Percentiles rank a stretch among this genome's conserved stretches.
phyloP scores from a whole-genome alignment of 805 yeast genomes.

The Pachysolen tannophilus region DNA sequence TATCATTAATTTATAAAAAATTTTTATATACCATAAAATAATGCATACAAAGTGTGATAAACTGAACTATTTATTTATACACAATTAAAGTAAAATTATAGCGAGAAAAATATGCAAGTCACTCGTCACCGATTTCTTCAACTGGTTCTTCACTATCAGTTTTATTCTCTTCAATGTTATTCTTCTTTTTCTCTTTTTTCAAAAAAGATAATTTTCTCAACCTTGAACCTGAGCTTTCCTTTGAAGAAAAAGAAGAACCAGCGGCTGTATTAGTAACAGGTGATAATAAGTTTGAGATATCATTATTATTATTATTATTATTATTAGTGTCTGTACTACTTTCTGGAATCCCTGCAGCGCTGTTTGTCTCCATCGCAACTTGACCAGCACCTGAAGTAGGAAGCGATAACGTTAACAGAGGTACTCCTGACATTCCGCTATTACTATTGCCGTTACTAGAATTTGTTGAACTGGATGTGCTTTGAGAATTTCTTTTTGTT shows the following conservation, averaged over 20 bases:
- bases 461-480: conserved; percentile 1
- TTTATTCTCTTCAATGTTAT: background rate
- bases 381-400: no score
- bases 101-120: background rate
- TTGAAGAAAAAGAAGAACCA: background rate
- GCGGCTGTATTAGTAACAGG: background rate
- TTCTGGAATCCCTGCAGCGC: no score
- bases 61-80: no score
- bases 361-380: no score
- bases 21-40: no score
- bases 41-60: no score
- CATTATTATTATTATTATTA: background rate
- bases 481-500: conserved; percentile 4
- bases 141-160: background rate
- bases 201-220: background rate
- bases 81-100: background rate
- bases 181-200: background rate
- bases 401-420: no score
- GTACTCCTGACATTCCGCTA: no score
- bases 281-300: background rate
- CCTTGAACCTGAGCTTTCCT: background rate
- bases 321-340: no score
- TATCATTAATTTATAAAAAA: no score
- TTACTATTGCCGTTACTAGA: conserved; percentile 1
- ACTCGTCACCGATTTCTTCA: background rate